A percentile compares a stretch with the other conserved stretches of the same genome.
phyloP scores from a whole-genome alignment of 2,329 filamentous ascomycete genomes.

The Mycosphaerella sp. region DNA sequence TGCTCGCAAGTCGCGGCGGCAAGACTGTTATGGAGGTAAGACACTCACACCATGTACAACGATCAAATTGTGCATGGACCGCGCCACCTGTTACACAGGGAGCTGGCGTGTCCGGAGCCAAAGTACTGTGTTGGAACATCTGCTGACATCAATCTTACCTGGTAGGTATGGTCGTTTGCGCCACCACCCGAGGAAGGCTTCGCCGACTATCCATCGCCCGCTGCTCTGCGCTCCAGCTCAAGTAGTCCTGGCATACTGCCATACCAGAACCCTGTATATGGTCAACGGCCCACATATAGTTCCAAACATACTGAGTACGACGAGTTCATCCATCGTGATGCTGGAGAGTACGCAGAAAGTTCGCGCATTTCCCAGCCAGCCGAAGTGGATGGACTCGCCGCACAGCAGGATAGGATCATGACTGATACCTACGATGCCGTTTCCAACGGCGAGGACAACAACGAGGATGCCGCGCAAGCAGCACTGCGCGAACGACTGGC shows the following conservation, averaged over 20 bases:
- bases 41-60: not conserved
- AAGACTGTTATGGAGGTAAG: conserved; percentile 93
- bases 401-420: conserved; percentile 6
- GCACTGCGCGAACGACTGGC: conserved; percentile 4
- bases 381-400: conserved; percentile 1
- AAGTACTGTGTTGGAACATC: not conserved
- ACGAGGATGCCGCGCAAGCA: not conserved
- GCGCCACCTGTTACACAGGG: too few relatives aligned
- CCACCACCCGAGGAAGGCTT: conserved; percentile 59
- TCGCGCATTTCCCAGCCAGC: conserved; percentile 1
- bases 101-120: too few relatives aligned
- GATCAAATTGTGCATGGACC: too few relatives aligned
- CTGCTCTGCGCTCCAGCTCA: conserved; percentile 15
- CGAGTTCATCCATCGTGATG: conserved; percentile 2
- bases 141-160: conserved; percentile 7
- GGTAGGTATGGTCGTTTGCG: conserved; percentile 96
- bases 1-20: conserved; percentile 76
- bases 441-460: not conserved
- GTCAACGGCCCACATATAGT: conserved; percentile 23
- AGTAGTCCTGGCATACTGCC: conserved; percentile 19
- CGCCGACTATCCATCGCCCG: conserved; percentile 10
- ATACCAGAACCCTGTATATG: conserved; percentile 29
- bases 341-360: conserved; percentile 7
- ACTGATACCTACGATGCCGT: conserved; percentile 1
- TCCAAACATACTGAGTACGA: conserved; percentile 2